phyloP scores from a whole-genome alignment of 2,329 filamentous ascomycete genomes.

The Anisogramma anomala region DNA sequence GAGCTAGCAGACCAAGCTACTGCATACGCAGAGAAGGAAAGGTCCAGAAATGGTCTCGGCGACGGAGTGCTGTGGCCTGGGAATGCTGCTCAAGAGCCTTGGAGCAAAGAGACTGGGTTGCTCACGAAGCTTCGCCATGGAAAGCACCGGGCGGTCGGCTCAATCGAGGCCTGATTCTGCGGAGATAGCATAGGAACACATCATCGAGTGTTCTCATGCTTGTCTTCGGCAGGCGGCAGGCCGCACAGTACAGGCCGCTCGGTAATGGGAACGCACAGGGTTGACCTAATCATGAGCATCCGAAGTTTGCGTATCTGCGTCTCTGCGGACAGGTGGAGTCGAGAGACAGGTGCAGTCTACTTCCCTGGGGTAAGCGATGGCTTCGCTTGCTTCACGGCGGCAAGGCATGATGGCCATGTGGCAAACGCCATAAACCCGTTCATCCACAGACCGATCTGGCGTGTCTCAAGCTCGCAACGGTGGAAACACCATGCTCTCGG shows the following conservation, averaged over 20 bases:
- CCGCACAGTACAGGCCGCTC: not conserved
- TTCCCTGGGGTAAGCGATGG: slow-evolving; percentile 5
- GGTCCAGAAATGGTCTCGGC: slow-evolving; percentile 5
- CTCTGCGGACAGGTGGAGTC: not conserved
- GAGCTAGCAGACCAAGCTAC: slow-evolving; percentile 19
- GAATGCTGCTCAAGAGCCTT: not conserved
- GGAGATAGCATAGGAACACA: not conserved
- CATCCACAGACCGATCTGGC: not conserved
- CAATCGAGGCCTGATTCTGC: not conserved
- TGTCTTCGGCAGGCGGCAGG: too few species aligned
- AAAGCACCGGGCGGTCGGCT: not conserved
- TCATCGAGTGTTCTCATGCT: not conserved
- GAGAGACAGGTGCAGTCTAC: slow-evolving; percentile 5
- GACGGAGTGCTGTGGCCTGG: not conserved
- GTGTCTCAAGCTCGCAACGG: not conserved
- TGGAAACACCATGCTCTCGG: slow-evolving; percentile 1
- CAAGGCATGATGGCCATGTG: not conserved
- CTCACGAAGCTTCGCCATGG: not conserved
- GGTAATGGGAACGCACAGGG: not conserved
- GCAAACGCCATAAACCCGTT: not conserved
- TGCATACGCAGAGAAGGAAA: slow-evolving; percentile 13
- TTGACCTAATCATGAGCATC: not conserved
- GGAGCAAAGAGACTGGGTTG: not conserved
- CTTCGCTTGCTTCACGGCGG: slow-evolving; percentile 5
- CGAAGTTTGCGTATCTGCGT: not conserved